A percentile compares a stretch with the other conserved stretches of the same genome.
Conservation (phyloP, 1,284 basidiomycete species). For the Exobasidium cylindrosporum region DNA sequence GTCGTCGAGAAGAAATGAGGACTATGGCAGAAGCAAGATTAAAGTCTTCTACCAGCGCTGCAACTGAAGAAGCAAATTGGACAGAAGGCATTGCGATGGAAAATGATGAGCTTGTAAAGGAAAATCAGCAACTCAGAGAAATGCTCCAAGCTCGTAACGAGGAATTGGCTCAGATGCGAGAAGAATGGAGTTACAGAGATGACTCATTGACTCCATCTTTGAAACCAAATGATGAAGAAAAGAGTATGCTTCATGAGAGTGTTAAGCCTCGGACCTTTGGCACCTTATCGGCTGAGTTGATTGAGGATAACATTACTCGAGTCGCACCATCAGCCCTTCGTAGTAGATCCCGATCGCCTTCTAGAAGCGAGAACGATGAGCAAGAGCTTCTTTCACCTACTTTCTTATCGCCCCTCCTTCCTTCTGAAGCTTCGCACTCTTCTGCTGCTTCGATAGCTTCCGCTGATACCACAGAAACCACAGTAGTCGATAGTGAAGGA, state of each 20-base stretch:
- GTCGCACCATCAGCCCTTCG: not conserved
- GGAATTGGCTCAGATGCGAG: conserved; percentile 34
- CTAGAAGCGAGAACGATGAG: not conserved
- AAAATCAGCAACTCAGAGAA: conserved; percentile 27
- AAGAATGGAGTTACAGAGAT: conserved; percentile 10
- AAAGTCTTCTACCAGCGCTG: not conserved
- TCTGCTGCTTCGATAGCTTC: not conserved
- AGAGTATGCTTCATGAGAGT: not conserved
- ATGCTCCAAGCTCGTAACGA: conserved; percentile 41
- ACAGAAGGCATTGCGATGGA: conserved; percentile 25
- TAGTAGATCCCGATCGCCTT: not conserved
- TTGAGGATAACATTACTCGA: not conserved
- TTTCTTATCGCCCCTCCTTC: not conserved
- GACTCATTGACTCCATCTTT: not conserved
- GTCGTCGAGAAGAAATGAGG: not conserved
- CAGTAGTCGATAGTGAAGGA: no score
- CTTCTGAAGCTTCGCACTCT: no score
- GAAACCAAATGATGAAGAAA: not conserved
- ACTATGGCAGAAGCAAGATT: not conserved
- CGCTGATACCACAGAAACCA: not conserved
- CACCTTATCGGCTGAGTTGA: not conserved
- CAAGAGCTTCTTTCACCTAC: not conserved
- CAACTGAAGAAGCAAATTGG: not conserved
- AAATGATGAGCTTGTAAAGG: conserved; percentile 31
- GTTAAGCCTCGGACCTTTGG: not conserved